A percentile compares a stretch with the other conserved stretches of the same genome.
Conservation (phyloP, 2,329 filamentous ascomycete genomes). For the Aspergillus viridinutans region DNA sequence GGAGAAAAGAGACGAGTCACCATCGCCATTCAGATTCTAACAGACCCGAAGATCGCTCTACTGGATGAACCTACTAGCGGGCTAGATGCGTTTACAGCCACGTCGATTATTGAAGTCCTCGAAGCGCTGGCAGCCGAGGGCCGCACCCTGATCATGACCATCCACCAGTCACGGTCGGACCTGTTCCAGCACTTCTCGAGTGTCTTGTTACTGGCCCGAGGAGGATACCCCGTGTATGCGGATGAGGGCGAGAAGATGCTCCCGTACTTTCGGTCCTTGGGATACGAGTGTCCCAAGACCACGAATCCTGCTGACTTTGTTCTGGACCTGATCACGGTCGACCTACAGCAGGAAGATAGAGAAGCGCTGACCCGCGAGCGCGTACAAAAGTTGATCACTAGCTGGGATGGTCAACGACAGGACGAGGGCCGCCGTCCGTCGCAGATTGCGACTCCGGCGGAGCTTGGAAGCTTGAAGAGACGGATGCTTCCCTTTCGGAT, state of each 20-base stretch:
- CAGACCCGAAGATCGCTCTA: constrained; percentile 67
- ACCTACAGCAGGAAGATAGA: constrained; percentile 61
- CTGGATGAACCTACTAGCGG: constrained; percentile 75
- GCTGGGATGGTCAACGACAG: constrained; percentile 45
- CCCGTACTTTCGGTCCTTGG: constrained; percentile 56
- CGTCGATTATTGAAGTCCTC: constrained; percentile 71
- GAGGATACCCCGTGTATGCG: constrained; percentile 64
- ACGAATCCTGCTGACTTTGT: constrained; percentile 77
- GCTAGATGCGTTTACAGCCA: constrained; percentile 72
- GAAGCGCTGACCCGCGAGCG: constrained; percentile 61
- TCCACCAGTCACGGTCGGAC: constrained; percentile 72
- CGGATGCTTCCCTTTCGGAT: constrained; percentile 58
- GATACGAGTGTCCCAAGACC: constrained; percentile 62
- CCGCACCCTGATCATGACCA: constrained; percentile 69
- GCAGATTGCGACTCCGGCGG: constrained; percentile 62
- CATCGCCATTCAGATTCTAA: constrained; percentile 73
- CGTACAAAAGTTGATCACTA: constrained; percentile 58
- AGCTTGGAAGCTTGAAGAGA: constrained; percentile 65
- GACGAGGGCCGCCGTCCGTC: constrained; percentile 26
- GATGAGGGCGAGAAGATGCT: constrained; percentile 63
- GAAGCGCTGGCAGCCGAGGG: constrained; percentile 67
- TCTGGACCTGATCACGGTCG: constrained; percentile 70
- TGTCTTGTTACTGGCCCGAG: constrained; percentile 65
- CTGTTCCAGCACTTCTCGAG: constrained; percentile 69
- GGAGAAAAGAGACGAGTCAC: constrained; percentile 75